Conservation (phyloP, 2,329 filamentous ascomycete species). For the Hysterium pulicare region DNA sequence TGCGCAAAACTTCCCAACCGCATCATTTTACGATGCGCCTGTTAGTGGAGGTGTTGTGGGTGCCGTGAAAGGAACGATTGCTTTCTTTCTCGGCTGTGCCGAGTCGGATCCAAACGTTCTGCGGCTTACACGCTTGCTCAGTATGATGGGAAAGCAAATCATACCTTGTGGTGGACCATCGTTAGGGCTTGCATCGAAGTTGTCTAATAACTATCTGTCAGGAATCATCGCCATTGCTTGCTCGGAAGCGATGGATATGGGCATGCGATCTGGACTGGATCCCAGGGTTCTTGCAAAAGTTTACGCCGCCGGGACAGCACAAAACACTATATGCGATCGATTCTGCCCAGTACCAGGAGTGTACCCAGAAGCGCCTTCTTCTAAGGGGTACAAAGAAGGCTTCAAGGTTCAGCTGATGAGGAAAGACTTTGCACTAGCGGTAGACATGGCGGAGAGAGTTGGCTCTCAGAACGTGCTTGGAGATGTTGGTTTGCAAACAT, state of each 20-base stretch:
- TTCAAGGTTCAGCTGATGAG: conserved; percentile 60
- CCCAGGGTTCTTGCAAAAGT: conserved; percentile 52
- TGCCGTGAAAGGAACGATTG: conserved; percentile 50
- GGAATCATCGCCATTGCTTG: conserved; percentile 58
- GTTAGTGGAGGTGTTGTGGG: conserved; percentile 54
- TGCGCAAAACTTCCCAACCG: conserved; percentile 33
- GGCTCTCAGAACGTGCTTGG: conserved; percentile 52
- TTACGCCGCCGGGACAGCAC: conserved; percentile 51
- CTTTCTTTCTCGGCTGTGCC: conserved; percentile 55
- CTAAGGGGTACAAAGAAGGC: conserved; percentile 51
- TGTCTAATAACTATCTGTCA: conserved; percentile 61
- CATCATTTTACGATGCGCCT: conserved; percentile 53
- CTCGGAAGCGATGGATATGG: conserved; percentile 59
- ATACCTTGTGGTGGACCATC: conserved; percentile 56
- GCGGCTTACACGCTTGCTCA: conserved; percentile 44
- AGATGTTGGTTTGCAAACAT: conserved; percentile 49
- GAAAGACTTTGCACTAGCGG: conserved; percentile 56
- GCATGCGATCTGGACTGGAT: conserved; percentile 56
- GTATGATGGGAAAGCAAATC: conserved; percentile 52
- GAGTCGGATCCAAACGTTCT: conserved; percentile 44
- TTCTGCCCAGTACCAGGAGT: conserved; percentile 53
- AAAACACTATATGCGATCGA: conserved; percentile 51
- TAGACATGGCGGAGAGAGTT: conserved; percentile 53
- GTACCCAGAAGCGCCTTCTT: conserved; percentile 46
- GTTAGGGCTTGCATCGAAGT: conserved; percentile 56